These are phyloP conservation scores for Beverwykella pulmonaria DNA, from an alignment of 495 filamentous ascomycete species.

Conservation along the genomic window DNA sequence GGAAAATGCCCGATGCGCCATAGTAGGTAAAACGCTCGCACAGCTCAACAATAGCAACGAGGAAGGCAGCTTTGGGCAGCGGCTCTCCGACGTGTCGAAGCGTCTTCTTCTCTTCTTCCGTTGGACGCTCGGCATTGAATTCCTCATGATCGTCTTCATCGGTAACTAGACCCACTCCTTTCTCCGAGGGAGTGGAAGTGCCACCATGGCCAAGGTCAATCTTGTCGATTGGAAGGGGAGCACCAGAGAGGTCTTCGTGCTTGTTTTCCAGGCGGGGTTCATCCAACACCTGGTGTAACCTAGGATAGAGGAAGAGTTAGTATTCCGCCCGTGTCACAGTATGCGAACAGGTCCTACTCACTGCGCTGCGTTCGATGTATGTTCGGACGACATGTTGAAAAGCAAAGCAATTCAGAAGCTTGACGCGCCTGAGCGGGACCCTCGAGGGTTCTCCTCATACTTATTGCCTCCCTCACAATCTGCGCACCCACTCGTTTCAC, in stretches of 20 bases:
- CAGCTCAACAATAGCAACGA: conserved; percentile 64
- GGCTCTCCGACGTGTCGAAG: conserved; percentile 33
- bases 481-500: background rate
- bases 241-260: conserved; percentile 26
- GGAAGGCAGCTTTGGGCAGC: conserved; percentile 49
- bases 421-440: background rate
- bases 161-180: background rate
- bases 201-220: background rate
- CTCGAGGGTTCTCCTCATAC: background rate
- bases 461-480: background rate
- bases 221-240: conserved; percentile 21
- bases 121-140: conserved; percentile 16
- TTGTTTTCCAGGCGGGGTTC: conserved; percentile 23
- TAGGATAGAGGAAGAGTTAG: background rate
- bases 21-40: conserved; percentile 73
- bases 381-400: background rate
- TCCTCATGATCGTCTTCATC: conserved; percentile 19
- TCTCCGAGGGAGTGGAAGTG: conserved; percentile 7
- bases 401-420: background rate
- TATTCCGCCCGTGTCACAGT: background rate
- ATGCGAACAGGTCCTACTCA: conserved; percentile 3
- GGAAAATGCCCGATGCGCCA: conserved; percentile 57
- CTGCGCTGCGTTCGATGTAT: conserved; percentile 26
- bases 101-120: conserved; percentile 32
- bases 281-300: conserved; percentile 32